Evolutionary conservation across 176 grass and related monocot genomes (phyloP), one percentile per base, ranked within the genome.

Genomic region (Carex myosuroides): DNA sequence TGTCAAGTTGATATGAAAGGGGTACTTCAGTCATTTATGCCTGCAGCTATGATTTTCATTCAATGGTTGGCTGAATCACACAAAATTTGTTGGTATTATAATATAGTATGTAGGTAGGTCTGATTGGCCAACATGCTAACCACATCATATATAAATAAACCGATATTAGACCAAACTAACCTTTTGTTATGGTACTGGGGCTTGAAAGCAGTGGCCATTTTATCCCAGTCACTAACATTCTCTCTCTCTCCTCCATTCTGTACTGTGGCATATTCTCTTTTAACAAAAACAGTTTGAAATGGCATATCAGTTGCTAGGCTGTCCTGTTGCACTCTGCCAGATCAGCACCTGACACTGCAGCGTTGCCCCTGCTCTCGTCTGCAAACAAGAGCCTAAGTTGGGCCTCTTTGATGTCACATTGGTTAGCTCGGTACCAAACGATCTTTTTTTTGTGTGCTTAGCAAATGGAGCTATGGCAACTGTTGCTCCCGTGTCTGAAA

Each of bases 361-460:
- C 72, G 21, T 32, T 78, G 48, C 16, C 81, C 75, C 87, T 46
- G 64, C 68, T 88, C 87, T 94, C 87, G 64, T 94, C 81, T 81
- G 81, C n/a, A 71, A 86, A 29, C 30, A 79, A 64, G 60, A 64
- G 60, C 79, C 87, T 59, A 88, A 29, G 63, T 60, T 86, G 80
- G 80, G 79, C 84, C 85, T 88, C 24, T 95, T 80, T 4, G 79
- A 83, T 70, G 63, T 83, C 21, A 86, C 84, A 80, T 98, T 98
- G 53, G 91, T 98, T 60, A 98, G 66, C 33, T 98, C 96, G 42
- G 83, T 90, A 26, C 96, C 93, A 85, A 98, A 98, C 64, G 85
- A 64, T 87, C 96, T 91, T 71, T 98, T 98, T 98, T 81, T 98
- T 11, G 59, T 55, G 39, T 4, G 82, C 79, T 89, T 92, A 42